Base-by-base conservation (phyloP, 1,284 basidiomycete species). In the Gymnopus androsaceus region DNA sequence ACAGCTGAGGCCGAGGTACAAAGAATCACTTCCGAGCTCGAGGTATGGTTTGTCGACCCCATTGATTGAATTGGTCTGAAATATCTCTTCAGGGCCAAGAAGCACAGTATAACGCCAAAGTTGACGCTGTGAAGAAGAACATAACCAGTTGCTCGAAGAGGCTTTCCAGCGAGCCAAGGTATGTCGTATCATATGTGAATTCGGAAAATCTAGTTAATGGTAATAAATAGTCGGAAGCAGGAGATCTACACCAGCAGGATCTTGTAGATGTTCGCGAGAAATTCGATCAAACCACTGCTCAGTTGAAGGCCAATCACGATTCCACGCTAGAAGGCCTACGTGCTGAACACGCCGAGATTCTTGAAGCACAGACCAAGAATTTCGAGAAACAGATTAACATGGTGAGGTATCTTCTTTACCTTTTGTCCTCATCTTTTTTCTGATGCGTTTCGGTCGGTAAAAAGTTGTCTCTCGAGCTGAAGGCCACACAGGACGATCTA, bases 401-500 rank as follows among this genome's bases (percentile, higher is more conserved):
- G n/a, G n/a, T n/a, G n/a, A n/a, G n/a, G n/a, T n/a, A n/a, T n/a
- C n/a, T n/a, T n/a, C n/a, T n/a, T n/a, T n/a, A n/a, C n/a, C n/a
- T n/a, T n/a, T n/a, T n/a, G n/a, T n/a, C n/a, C n/a, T n/a, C n/a
- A n/a, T n/a, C n/a, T n/a, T n/a, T n/a, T n/a, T n/a, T n/a, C n/a
- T n/a, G n/a, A n/a, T n/a, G n/a, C n/a, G n/a, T n/a, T n/a, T n/a
- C n/a, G n/a, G n/a, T n/a, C n/a, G n/a, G n/a, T n/a, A n/a, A n/a
- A n/a, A 80, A 72, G 54, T 75, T 85, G 61, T 81, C 72, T 50
- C 70, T 91, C 36, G 88, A 93, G 64, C 79, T 92, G 47, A 90
- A 87, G 66, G 91, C 89, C 8, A 90, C 91, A 0, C 83, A 86
- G 64, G 90, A 92, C 58, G 91, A 92, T 65, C 82, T 93, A 36